Evolutionary conservation across 768 basidiomycete species (phyloP).

Genomic region (Leccinum ochraceum): DNA sequence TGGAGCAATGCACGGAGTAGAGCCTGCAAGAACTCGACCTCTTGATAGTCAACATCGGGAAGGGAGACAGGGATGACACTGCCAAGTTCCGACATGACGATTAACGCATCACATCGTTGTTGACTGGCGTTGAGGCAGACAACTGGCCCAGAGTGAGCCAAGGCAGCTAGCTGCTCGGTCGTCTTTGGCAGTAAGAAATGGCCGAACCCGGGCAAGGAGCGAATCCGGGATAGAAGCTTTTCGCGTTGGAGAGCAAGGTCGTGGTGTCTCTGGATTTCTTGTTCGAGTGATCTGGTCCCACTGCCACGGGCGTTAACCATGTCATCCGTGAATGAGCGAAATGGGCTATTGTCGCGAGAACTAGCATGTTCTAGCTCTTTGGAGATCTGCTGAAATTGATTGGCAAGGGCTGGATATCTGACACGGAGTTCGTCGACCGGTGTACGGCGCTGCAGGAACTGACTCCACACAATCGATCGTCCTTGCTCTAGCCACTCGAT

Average conservation of each 20-base stretch:
- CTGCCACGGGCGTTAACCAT: no score
- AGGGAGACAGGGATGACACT: neutral
- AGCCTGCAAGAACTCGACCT: neutral
- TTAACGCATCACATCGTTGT: neutral
- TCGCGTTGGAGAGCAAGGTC: neutral
- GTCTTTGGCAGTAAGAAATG: neutral
- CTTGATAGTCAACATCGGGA: neutral
- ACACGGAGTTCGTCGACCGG: neutral
- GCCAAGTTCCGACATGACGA: neutral
- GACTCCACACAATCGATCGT: neutral
- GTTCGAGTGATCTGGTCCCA: neutral
- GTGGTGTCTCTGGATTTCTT: neutral
- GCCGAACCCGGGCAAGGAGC: neutral
- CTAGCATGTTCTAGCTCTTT: neutral
- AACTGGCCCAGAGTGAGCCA: neutral
- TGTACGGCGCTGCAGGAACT: neutral
- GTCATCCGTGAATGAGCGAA: neutral
- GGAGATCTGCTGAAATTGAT: neutral
- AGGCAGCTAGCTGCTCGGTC: neutral
- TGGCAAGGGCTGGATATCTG: neutral
- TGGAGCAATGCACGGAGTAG: neutral
- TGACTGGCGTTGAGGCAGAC: neutral
- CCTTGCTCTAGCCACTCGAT: neutral
- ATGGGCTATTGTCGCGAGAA: neutral
- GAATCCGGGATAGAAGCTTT: neutral